Percentiles rank a stretch among this genome's conserved stretches.
These are phyloP conservation scores for Kluyveromyces lactis DNA, from an alignment of 805 yeast species.

Conservation along the genomic window DNA sequence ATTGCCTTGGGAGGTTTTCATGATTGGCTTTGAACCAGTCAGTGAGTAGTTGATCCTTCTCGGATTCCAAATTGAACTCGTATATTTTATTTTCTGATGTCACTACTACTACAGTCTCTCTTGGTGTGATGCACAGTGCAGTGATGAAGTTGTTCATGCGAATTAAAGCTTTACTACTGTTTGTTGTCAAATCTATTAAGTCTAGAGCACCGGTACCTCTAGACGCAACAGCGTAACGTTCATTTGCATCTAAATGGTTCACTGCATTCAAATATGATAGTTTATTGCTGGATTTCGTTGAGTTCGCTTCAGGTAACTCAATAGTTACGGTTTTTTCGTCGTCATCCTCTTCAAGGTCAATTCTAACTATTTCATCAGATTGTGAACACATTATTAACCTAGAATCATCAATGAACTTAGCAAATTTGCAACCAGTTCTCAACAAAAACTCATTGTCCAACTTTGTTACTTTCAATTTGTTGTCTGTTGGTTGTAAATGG, in stretches of 20 bases:
- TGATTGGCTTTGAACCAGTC: constrained; percentile 75
- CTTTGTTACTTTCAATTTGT: constrained; percentile 42
- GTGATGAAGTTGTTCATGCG: constrained; percentile 54
- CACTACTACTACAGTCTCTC: constrained; percentile 49
- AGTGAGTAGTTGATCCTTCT: constrained; percentile 37
- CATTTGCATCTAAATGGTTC: constrained; percentile 43
- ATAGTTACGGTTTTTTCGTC: constrained; percentile 32
- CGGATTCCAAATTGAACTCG: constrained; percentile 44
- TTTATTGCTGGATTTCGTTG: constrained; percentile 24
- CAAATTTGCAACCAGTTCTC: constrained; percentile 48
- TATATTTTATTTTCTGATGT: constrained; percentile 68
- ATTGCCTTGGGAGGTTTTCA: constrained; percentile 63
- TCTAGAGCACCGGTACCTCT: constrained; percentile 64
- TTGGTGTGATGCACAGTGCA: constrained; percentile 46
- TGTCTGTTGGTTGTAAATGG: constrained; percentile 37
- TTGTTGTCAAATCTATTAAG: constrained; percentile 25
- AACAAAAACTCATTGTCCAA: constrained; percentile 33
- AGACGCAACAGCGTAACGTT: constrained; percentile 47
- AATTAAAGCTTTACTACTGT: constrained; percentile 38
- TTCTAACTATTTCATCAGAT: constrained; percentile 50
- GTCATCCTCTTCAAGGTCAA: constrained; percentile 34
- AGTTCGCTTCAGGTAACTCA: constrained; percentile 34
- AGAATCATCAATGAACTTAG: constrained; percentile 40
- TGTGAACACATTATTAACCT: constrained; percentile 45
- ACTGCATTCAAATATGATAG: constrained; percentile 44